These are phyloP conservation scores for Aspergillus ochraceoroseus DNA, from an alignment of 2,329 filamentous ascomycete genomes.

Conservation along the genomic window DNA sequence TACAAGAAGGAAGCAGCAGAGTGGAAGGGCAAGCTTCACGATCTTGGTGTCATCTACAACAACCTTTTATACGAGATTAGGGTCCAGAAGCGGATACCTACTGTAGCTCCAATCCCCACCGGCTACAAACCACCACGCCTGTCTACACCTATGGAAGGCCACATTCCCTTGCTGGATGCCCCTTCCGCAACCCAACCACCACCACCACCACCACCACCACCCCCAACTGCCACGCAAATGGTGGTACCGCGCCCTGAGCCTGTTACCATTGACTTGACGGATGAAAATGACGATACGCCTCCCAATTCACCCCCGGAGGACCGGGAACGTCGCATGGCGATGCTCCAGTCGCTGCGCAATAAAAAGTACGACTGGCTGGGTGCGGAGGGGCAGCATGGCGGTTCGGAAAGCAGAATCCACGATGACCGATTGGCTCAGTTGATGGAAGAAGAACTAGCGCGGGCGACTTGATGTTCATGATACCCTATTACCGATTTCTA, in stretches of 20 bases:
- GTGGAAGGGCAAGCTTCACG: slow-evolving; percentile 23
- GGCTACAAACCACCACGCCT: slow-evolving; percentile 20
- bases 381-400: no score
- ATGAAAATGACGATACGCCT: slow-evolving; percentile 10
- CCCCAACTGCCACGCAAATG: no score
- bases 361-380: slow-evolving; percentile 36
- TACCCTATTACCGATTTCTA: not conserved
- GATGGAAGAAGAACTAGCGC: slow-evolving; percentile 28
- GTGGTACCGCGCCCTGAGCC: slow-evolving; percentile 1
- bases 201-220: not conserved
- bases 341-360: slow-evolving; percentile 26
- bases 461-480: slow-evolving; percentile 8
- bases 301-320: slow-evolving; percentile 6
- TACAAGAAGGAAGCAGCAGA: slow-evolving; percentile 27
- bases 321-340: slow-evolving; percentile 14
- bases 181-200: not conserved
- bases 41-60: slow-evolving; percentile 25
- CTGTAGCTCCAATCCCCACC: slow-evolving; percentile 18
- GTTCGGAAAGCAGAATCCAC: slow-evolving; percentile 1
- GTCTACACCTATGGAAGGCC: not conserved
- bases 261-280: slow-evolving; percentile 24
- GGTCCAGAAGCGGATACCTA: slow-evolving; percentile 17
- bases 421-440: slow-evolving; percentile 26
- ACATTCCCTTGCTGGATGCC: not conserved
- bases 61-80: slow-evolving; percentile 25